Evolutionary conservation across 345 rosid species (phyloP).

Genomic region (Citrus glauca): DNA sequence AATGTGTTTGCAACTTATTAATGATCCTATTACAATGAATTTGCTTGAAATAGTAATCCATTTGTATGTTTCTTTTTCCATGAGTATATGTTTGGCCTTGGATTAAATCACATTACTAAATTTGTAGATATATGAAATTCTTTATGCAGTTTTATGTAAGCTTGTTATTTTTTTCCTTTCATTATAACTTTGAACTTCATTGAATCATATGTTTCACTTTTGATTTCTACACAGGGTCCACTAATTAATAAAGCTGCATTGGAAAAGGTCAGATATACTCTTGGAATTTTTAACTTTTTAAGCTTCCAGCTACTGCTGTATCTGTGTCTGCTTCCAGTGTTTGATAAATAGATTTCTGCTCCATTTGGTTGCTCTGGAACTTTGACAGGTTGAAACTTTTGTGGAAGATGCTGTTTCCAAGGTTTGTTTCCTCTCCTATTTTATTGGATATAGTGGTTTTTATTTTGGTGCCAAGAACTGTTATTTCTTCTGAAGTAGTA

Average conservation of each 20-base stretch:
- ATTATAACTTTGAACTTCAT: slow-evolving; percentile 1
- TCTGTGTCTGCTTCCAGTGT: slow-evolving; percentile 7
- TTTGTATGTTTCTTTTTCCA: neutral
- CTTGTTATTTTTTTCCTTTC: neutral
- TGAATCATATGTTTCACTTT: slow-evolving; percentile 4
- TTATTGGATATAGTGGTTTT: neutral
- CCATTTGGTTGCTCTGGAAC: slow-evolving; percentile 20
- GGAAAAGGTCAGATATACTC: slow-evolving; percentile 57
- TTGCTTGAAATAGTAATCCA: neutral
- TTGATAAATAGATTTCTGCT: slow-evolving; percentile 7
- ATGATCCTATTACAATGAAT: neutral
- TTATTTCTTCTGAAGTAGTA: neutral
- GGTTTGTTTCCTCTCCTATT: slow-evolving; percentile 42
- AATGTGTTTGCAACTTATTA: neutral
- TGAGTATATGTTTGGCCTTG: neutral
- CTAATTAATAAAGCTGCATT: slow-evolving; percentile 92
- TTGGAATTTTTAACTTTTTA: slow-evolving; percentile 1
- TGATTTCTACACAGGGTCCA: slow-evolving; percentile 66
- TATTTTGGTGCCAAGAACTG: neutral
- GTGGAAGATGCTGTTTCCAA: slow-evolving; percentile 82
- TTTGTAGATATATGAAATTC: neutral
- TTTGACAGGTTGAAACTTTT: slow-evolving; percentile 76
- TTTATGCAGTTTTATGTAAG: neutral
- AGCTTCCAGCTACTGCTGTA: slow-evolving; percentile 1
- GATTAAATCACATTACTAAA: neutral